Evolutionary conservation across 805 yeast genomes (phyloP).

Genomic region (Cyberlindnera veronae): DNA sequence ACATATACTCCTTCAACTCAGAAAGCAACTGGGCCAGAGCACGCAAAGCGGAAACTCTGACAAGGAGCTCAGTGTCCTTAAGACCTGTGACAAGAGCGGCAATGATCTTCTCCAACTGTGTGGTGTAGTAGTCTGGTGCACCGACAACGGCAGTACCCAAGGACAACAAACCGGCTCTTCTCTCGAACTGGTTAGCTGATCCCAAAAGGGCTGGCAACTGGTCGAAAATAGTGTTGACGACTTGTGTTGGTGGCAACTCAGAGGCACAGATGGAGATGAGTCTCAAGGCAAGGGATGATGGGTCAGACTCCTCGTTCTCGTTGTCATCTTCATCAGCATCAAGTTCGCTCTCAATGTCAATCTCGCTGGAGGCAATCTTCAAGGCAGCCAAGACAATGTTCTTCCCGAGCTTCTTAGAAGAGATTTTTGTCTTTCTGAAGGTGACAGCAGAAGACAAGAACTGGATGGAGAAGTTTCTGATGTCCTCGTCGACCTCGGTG

Average conservation of each 20-base stretch:
- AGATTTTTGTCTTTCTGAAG: constrained; percentile 76
- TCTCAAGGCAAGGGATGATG: constrained; percentile 74
- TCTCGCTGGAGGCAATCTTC: constrained; percentile 76
- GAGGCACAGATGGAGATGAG: constrained; percentile 73
- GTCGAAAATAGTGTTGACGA: constrained; percentile 73
- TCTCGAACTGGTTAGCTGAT: constrained; percentile 66
- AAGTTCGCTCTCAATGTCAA: constrained; percentile 71
- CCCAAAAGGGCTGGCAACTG: constrained; percentile 54
- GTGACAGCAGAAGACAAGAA: constrained; percentile 77
- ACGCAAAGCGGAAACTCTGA: constrained; percentile 82
- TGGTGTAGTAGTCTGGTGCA: constrained; percentile 87
- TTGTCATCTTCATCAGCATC: constrained; percentile 84
- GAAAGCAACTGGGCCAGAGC: constrained; percentile 73
- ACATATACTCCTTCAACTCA: constrained; percentile 81
- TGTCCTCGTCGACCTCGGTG: constrained; percentile 68
- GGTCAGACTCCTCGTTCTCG: constrained; percentile 88
- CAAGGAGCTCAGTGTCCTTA: constrained; percentile 69
- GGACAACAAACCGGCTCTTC: constrained; percentile 83
- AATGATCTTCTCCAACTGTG: constrained; percentile 69
- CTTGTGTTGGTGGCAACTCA: constrained; percentile 91
- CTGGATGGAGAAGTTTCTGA: constrained; percentile 78
- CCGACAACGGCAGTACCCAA: constrained; percentile 84
- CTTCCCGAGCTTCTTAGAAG: constrained; percentile 80
- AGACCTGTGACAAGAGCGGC: constrained; percentile 74
- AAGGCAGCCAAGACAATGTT: constrained; percentile 70